Evolutionary conservation across 495 filamentous ascomycete genomes (phyloP), one percentile per base, ranked within the genome.

Genomic region (Podospora sp.): DNA sequence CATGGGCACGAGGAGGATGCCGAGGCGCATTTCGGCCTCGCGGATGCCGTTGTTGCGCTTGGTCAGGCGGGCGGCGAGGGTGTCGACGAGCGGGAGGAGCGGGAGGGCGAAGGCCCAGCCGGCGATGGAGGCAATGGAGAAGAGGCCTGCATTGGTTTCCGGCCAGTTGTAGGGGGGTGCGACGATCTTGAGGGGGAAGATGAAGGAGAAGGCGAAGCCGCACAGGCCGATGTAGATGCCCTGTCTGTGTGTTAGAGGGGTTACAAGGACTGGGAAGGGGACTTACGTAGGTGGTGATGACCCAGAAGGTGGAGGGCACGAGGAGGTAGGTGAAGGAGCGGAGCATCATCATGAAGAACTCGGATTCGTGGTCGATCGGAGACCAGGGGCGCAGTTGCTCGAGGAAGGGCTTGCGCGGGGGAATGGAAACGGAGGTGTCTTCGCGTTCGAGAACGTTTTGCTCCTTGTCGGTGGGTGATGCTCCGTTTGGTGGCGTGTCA

Each of bases 21-120:
- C 83, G 2, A 88, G 78, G 1, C 86, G 84, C 85, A 88, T 87
- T 72, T 88, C 86, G 49, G 86, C 83, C 72, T 88, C 86, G 62
- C 86, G 84, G 69, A 87, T 83, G 55, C 80, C 79, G 64, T 79
- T 74, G 76, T 88, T 88, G 27, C 78, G 76, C 35, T 80, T 81
- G 0, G 85, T 87, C 1, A 84, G 79, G 71, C 79, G 77, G 21
- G 86, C 86, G 3, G 85, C 86, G 20, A 88, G 79, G 20, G 77
- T 77, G 72, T 88, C 85, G 0, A 85, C 87, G 11, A 80, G 80
- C 6, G 83, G 78, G 18, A 83, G 84, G 72, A 88, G 85, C 8
- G 86, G 86, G 50, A 88, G 72, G 26, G 86, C 85, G 40, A 86
- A 72, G 27, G 79, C 64, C 68, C 83, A 88, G 49, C 86, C 86